Conservation (phyloP, 2,329 filamentous ascomycete species). For the Fusarium siculi region DNA sequence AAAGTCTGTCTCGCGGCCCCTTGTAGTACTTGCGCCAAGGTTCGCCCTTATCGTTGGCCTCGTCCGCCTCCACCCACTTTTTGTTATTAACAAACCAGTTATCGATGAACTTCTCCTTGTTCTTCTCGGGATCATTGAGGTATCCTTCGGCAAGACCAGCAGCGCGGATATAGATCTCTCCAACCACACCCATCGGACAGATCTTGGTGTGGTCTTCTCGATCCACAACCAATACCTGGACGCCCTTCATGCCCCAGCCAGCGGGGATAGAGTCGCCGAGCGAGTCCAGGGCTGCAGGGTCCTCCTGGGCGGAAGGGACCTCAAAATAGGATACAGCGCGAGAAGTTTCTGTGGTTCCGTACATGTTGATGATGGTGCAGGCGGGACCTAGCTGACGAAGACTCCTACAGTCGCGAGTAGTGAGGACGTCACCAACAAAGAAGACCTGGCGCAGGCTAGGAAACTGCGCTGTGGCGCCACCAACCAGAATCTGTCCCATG, state of each 20-base stretch:
- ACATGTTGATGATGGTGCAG: conserved; percentile 49
- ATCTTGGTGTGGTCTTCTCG: conserved; percentile 72
- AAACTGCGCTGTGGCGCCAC: conserved; percentile 81
- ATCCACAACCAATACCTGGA: conserved; percentile 87
- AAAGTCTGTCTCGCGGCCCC: conserved; percentile 87
- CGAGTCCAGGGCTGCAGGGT: conserved; percentile 62
- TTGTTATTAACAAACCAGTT: conserved; percentile 88
- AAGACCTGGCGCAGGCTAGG: conserved; percentile 72
- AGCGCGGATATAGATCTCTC: conserved; percentile 85
- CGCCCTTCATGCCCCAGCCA: conserved; percentile 86
- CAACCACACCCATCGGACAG: conserved; percentile 83
- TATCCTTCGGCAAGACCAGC: conserved; percentile 88
- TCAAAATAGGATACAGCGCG: conserved; percentile 86
- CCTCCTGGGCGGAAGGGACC: conserved; percentile 67
- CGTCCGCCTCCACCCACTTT: conserved; percentile 67
- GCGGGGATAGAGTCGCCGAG: conserved; percentile 79
- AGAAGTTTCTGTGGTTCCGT: conserved; percentile 48
- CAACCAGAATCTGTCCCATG: conserved; percentile 95
- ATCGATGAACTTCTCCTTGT: conserved; percentile 78
- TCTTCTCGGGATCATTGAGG: conserved; percentile 68
- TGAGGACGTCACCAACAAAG: conserved; percentile 92
- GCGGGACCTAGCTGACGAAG: conserved; percentile 73
- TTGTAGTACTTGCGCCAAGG: conserved; percentile 66
- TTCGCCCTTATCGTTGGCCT: conserved; percentile 68
- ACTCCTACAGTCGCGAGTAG: conserved; percentile 81